Evolutionary conservation across 257 asterid genomes (phyloP), one percentile per base, ranked within the genome.

Genomic region (Solanum habrochaites): DNA sequence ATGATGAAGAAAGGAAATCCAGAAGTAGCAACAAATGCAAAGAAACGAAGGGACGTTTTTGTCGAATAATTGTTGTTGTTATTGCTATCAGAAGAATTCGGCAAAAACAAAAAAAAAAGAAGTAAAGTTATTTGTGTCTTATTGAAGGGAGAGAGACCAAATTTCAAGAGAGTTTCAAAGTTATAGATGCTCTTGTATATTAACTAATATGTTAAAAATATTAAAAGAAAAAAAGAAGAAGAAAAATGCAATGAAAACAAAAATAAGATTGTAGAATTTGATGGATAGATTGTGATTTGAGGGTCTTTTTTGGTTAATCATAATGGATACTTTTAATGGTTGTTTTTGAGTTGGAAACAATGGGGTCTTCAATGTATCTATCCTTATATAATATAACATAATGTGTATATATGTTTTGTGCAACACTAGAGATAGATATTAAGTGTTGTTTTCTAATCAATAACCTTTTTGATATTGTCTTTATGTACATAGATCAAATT

Each of bases 1-100:
- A 87, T 87, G 89, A 87, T 87, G 89, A 87, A 84, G 85, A 87
- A 87, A 74, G 89, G 89, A 11, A 87, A 83, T 73, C 89, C 87
- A 83, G 89, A 87, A 72, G 85, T 78, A 31, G 67, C 87, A 62
- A 18, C 89, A 83, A 87, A 83, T 35, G 87, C 85, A 56, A 87
- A 64, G 84, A 87, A 84, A 84, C 71, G 89, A 72, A 72, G 89
- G 73, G 89, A 87, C 8, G 89, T 84, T 85, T 84, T 85, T 10
- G 62, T 87, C 31, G 74, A 49, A 11, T 85, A 81, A 49, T 75
- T 75, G 83, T 78, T 78, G 37, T 72, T 37, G 47, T 39, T 39
- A 16, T 77, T 42, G 27, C 52, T 78, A 78, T 27, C 15, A 43
- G 25, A 45, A 78, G 83, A 47, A 45, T 15, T 45, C 20, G 66